These are phyloP conservation scores for Thermothelomyces thermophilus DNA, from an alignment of 2,329 filamentous ascomycete species.

Conservation along the genomic window DNA sequence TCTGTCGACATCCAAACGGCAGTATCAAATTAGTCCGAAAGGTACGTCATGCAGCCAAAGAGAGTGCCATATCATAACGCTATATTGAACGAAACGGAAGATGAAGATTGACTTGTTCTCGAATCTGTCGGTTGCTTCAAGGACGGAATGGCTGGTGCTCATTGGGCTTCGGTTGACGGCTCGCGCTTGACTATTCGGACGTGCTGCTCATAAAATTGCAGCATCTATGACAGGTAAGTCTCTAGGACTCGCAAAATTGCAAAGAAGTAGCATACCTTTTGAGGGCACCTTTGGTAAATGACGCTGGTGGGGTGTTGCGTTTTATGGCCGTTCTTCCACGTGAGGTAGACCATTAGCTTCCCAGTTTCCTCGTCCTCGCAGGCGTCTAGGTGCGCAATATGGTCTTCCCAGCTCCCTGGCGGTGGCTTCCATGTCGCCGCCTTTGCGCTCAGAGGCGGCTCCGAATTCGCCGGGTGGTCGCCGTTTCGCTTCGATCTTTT, in stretches of 20 bases:
- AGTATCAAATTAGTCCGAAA: too few species aligned
- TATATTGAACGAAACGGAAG: too few species aligned
- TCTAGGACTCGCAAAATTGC: not conserved
- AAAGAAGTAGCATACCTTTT: conserved; percentile 49
- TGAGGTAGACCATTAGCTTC: conserved; percentile 60
- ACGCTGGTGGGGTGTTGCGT: conserved; percentile 63
- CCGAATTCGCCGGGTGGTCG: conserved; percentile 40
- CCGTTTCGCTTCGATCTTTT: conserved; percentile 45
- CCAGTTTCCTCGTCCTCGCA: conserved; percentile 58
- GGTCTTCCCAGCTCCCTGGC: conserved; percentile 68
- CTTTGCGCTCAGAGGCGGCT: conserved; percentile 41
- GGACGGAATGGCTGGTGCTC: not conserved
- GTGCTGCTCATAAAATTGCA: conserved; percentile 53
- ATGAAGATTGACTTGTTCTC: too few species aligned
- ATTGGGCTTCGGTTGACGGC: not conserved
- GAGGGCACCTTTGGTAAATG: conserved; percentile 70
- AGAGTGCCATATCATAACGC: too few species aligned
- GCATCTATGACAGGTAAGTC: conserved; percentile 40
- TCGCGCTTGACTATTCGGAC: conserved; percentile 45
- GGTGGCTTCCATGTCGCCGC: conserved; percentile 57
- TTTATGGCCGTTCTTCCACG: conserved; percentile 68
- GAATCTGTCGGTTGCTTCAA: too few species aligned
- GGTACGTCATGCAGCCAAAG: too few species aligned
- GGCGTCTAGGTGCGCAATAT: conserved; percentile 63
- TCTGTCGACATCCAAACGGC: too few species aligned